Evolutionary conservation across 2,329 filamentous ascomycete species (phyloP).

Genomic region (Fusarium sp.): DNA sequence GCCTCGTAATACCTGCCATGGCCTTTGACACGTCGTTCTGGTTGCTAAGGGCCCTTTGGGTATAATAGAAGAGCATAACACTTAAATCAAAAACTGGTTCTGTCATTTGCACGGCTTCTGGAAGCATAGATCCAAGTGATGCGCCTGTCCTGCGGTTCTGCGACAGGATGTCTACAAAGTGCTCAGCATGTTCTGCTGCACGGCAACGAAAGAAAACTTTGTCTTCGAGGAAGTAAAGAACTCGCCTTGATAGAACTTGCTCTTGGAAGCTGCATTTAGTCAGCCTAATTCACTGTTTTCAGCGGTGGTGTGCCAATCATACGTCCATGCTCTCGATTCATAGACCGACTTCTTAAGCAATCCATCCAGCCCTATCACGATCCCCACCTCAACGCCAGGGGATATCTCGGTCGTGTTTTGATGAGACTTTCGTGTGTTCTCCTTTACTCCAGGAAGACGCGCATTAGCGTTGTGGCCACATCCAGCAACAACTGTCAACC

Average conservation of each 20-base stretch:
- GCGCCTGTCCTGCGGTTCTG: rapidly evolving
- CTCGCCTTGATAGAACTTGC: constrained; percentile 1
- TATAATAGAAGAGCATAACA: constrained; percentile 5
- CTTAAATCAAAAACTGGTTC: not conserved
- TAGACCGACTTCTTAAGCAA: not conserved
- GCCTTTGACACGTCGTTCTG: constrained; percentile 12
- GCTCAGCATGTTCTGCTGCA: not conserved
- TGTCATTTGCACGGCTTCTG: not conserved
- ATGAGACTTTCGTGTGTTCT: not conserved
- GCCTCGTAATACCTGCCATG: constrained; percentile 9
- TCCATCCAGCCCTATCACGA: not conserved
- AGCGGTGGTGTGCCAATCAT: not conserved
- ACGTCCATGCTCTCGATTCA: constrained; percentile 24
- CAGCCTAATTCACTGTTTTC: not conserved
- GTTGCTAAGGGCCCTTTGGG: not conserved
- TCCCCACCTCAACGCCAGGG: constrained; percentile 3
- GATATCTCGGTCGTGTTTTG: not conserved
- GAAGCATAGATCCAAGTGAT: not conserved
- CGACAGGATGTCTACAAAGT: not conserved
- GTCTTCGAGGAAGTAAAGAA: constrained; percentile 11
- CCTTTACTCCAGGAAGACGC: constrained; percentile 1
- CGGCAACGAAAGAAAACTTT: constrained; percentile 22
- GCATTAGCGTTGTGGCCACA: constrained; percentile 21
- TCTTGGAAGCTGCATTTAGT: constrained; percentile 17
- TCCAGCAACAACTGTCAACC: constrained; percentile 24